Base-by-base conservation (phyloP, 2,329 filamentous ascomycete species). In the Penicillium sp. region DNA sequence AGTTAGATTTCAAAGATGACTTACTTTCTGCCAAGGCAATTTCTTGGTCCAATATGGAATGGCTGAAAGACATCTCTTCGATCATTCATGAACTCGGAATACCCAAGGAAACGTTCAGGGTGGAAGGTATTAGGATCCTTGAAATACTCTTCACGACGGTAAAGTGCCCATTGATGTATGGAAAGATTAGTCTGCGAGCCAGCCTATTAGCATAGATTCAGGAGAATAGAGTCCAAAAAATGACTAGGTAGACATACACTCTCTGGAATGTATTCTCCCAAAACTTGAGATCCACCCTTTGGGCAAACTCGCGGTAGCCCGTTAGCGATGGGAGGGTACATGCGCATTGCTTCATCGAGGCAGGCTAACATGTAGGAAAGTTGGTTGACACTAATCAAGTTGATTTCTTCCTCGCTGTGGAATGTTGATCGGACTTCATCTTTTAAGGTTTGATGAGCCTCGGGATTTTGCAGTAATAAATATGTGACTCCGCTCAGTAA, bases 21-120 rank as follows among this genome's bases (percentile, higher is more conserved):
- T 67, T 68, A 80, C 78, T 82, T 82, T 58, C 73, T 73, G 2
- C 81, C 82, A 23, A 84, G 72, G 57, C 81, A 84, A 46, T 52
- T 81, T 80, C 81, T 70, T 9, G 81, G 77, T 0, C 81, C 81
- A 3, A 78, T 49, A 2, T 76, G 76, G 57, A 84, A 83, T 1
- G 82, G 78, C 62, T 83, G 78, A 43, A 81, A 72, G 0, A 73
- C 75, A 0, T 79, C 77, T 39, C 70, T 70, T 25, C 74, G 73
- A 60, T 85, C 82, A 19, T 63, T 54, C 1, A 61, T 62, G 59
- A 78, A 83, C 4, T 68, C 23, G 3, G 45, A 9, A 16, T 42
- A 66, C 1, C 43, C 50, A 11, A 66, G 21, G 13, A 64, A 69
- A 31, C 82, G 74, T 63, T 85, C 80, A 0, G 83, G 83, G 5